phyloP scores from a whole-genome alignment of 805 yeast genomes.

The Priceomyces melissophilus region DNA sequence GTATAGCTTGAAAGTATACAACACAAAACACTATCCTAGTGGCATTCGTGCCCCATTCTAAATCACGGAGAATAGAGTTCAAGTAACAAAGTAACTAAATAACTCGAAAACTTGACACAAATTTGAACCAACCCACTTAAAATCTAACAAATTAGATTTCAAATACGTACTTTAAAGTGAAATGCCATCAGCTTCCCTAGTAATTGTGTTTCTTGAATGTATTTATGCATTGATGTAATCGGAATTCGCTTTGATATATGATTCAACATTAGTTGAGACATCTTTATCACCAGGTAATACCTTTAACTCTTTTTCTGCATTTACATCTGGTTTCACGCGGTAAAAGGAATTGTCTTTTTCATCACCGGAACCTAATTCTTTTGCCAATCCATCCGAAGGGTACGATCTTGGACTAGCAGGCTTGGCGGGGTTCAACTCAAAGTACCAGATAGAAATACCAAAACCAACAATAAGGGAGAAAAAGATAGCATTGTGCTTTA shows the following conservation, averaged over 20 bases:
- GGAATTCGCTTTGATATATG: slow-evolving; percentile 33
- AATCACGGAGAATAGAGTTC: too few species aligned
- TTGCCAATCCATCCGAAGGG: slow-evolving; percentile 74
- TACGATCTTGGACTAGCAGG: slow-evolving; percentile 75
- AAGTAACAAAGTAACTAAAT: too few species aligned
- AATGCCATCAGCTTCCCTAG: too few species aligned
- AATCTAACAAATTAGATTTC: too few species aligned
- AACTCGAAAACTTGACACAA: too few species aligned
- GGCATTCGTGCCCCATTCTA: too few species aligned
- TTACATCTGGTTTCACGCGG: slow-evolving; percentile 38
- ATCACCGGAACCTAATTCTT: slow-evolving; percentile 63
- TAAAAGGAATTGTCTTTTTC: slow-evolving; percentile 43
- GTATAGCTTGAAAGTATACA: too few species aligned
- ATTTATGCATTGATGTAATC: slow-evolving; percentile 29
- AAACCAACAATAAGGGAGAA: slow-evolving; percentile 39
- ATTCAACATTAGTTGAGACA: slow-evolving; percentile 24
- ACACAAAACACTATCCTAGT: too few species aligned
- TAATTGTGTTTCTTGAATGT: neutral
- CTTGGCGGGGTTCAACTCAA: slow-evolving; percentile 55
- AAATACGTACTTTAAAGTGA: too few species aligned
- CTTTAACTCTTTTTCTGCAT: slow-evolving; percentile 37
- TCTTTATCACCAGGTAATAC: slow-evolving; percentile 30
- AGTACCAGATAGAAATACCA: slow-evolving; percentile 40
- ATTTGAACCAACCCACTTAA: too few species aligned
- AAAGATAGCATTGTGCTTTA: slow-evolving; percentile 54